Percentiles rank a stretch among this genome's conserved stretches.
phyloP scores from a whole-genome alignment of 1,139 yeast species.

The Candida freyschussii region DNA sequence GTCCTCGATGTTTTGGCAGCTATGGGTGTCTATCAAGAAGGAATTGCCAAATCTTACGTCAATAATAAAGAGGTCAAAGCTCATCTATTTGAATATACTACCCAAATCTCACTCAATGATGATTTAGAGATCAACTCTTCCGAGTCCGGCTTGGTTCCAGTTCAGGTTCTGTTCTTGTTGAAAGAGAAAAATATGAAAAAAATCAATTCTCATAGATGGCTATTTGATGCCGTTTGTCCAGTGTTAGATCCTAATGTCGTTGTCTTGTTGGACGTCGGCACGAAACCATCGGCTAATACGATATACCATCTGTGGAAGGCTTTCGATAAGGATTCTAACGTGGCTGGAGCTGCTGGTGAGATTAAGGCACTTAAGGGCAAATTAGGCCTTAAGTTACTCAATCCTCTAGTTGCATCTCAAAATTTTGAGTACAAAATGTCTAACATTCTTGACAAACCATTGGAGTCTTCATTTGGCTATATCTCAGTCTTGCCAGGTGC shows the following conservation, averaged over 20 bases:
- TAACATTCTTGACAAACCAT: constrained; percentile 89
- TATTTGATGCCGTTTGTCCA: constrained; percentile 90
- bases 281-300: constrained; percentile 80
- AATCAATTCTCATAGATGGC: constrained; percentile 93
- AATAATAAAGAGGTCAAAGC: constrained; percentile 88
- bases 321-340: constrained; percentile 90
- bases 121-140: constrained; percentile 70
- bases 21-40: constrained; percentile 94
- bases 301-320: constrained; percentile 95
- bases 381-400: constrained; percentile 70
- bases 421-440: constrained; percentile 97
- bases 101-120: constrained; percentile 82
- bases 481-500: constrained; percentile 96
- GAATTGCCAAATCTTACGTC: constrained; percentile 89
- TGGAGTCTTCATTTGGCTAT: constrained; percentile 90
- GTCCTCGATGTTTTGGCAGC: constrained; percentile 85
- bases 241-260: constrained; percentile 84
- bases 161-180: constrained; percentile 83
- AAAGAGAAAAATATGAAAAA: constrained; percentile 87
- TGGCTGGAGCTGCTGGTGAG: constrained; percentile 98
- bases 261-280: constrained; percentile 85
- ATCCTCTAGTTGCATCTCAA: constrained; percentile 94
- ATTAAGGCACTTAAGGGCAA: constrained; percentile 91
- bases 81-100: constrained; percentile 89
- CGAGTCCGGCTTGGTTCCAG: constrained; percentile 73